Base-by-base conservation (phyloP, 129 eudicot species). In the Kitagawia praeruptora region DNA sequence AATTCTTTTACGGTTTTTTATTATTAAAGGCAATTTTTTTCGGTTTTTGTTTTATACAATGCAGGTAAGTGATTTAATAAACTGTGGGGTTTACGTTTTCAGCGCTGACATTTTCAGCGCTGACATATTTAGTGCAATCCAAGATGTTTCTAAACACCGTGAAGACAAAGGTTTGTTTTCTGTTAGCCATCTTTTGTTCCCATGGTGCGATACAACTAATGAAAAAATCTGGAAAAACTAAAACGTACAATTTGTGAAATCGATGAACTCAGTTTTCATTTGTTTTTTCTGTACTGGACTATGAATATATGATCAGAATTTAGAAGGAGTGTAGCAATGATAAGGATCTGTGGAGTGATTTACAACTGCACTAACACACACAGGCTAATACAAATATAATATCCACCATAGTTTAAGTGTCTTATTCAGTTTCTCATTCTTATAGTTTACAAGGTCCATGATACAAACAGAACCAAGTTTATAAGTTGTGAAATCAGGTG, bases 41-140 rank as follows among this genome's bases (percentile, higher is more conserved):
- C 47, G 25, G 46, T 58, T 75, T 28, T 83, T 23, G 37, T 53
- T 28, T 72, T 47, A 58, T 39, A 34, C 49, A 54, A 70, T 87
- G 84, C 93, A 96, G 99, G 99, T 96, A 58, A 96, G 97, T 83
- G 95, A 96, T 78, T 82, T 87, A 41, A 90, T 92, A 79, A 96
- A 92, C 76, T 95, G 99, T 56, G 99, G 99, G 82, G 92, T 92
- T 39, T 96, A 96, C 67, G 80, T 96, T 66, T 96, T 96, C 85
- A 92, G 98, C 39, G 93, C 96, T 16, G 89, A 90, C 72, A 89
- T 96, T 66, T 96, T 96, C 85, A 92, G 98, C 39, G 93, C 96
- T 16, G 89, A 90, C 72, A 89, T 96, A 75, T 92, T 92, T 83
- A 82, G 77, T 74, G 88, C 87, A 75, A 92, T 96, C 77, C 81